phyloP scores from a whole-genome alignment of 495 filamentous ascomycete genomes.

The Bombardia bombarda region DNA sequence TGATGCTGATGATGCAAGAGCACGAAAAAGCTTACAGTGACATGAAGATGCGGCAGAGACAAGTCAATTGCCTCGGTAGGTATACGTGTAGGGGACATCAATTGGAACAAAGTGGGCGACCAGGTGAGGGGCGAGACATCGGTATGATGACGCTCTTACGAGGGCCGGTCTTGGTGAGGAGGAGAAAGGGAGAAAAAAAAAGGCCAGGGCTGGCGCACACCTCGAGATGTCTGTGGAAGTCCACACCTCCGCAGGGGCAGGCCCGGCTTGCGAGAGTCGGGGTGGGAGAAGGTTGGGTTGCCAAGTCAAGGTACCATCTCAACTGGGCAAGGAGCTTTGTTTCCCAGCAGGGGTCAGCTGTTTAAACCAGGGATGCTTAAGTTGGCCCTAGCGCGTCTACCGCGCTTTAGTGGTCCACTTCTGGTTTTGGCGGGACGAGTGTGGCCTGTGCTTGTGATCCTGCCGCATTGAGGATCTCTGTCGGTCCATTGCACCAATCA shows the following conservation, averaged over 20 bases:
- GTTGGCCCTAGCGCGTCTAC: not conserved
- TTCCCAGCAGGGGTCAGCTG: slow-evolving; percentile 1
- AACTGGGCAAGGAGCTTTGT: slow-evolving; percentile 1
- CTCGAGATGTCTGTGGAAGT: slow-evolving; percentile 2
- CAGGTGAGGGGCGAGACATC: slow-evolving; percentile 5
- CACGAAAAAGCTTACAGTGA: slow-evolving; percentile 26
- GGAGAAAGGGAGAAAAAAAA: not conserved
- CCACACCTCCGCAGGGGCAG: too few relatives aligned
- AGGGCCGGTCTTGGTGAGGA: too few relatives aligned
- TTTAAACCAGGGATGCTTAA: slow-evolving; percentile 2
- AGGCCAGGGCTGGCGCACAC: slow-evolving; percentile 6
- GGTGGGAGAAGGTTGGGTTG: not conserved
- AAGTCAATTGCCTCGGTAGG: slow-evolving; percentile 15
- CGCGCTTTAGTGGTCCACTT: not conserved
- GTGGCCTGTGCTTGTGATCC: slow-evolving; percentile 2
- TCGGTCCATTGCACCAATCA: slow-evolving; percentile 12
- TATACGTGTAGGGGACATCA: slow-evolving; percentile 3
- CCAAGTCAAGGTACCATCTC: not conserved
- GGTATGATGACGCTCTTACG: too few relatives aligned
- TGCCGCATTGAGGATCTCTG: slow-evolving; percentile 9
- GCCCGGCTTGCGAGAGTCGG: too few relatives aligned
- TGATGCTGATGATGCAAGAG: too few relatives aligned
- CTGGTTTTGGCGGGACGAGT: not conserved
- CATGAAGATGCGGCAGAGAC: slow-evolving; percentile 19
- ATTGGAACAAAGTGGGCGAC: not conserved